A percentile compares a stretch with the other conserved stretches of the same genome.
These are phyloP conservation scores for Myriosclerotinia scirpicola DNA, from an alignment of 2,329 filamentous ascomycete species.

Conservation along the genomic window DNA sequence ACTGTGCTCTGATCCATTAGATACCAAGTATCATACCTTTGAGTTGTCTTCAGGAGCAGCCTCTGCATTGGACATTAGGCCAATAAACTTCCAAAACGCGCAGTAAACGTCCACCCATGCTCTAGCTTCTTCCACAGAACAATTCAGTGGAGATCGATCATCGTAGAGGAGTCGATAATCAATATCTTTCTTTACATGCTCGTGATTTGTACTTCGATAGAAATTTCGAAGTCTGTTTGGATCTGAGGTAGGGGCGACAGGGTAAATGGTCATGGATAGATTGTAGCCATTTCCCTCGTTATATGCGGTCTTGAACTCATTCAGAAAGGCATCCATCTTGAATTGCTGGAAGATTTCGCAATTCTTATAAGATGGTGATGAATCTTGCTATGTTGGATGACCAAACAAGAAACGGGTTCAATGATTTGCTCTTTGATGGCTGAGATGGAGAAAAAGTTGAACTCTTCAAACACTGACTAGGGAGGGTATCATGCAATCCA, in stretches of 20 bases:
- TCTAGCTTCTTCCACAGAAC: conserved; percentile 59
- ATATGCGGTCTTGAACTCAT: conserved; percentile 71
- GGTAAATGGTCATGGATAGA: conserved; percentile 73
- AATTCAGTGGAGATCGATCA: conserved; percentile 39
- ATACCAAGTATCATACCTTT: conserved; percentile 32
- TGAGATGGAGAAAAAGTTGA: neutral
- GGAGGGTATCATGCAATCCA: conserved; percentile 9
- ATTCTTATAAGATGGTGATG: neutral
- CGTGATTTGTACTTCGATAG: conserved; percentile 68
- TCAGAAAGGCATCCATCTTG: conserved; percentile 71
- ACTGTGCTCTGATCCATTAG: neutral
- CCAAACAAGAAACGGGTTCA: neutral
- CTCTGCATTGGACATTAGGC: conserved; percentile 68
- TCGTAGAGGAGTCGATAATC: conserved; percentile 68
- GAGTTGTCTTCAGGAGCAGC: conserved; percentile 45
- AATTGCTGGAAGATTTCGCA: neutral
- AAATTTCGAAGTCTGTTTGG: conserved; percentile 68
- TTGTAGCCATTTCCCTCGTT: conserved; percentile 64
- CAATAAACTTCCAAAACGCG: conserved; percentile 79
- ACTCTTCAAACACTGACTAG: neutral
- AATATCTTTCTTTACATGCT: conserved; percentile 61
- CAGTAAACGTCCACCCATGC: conserved; percentile 88
- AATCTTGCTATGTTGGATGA: neutral
- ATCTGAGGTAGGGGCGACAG: conserved; percentile 61
- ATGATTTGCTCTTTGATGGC: neutral